These are phyloP conservation scores for Cystobasidiaceae sp. DNA, from an alignment of 1,284 basidiomycete species.

Conservation along the genomic window DNA sequence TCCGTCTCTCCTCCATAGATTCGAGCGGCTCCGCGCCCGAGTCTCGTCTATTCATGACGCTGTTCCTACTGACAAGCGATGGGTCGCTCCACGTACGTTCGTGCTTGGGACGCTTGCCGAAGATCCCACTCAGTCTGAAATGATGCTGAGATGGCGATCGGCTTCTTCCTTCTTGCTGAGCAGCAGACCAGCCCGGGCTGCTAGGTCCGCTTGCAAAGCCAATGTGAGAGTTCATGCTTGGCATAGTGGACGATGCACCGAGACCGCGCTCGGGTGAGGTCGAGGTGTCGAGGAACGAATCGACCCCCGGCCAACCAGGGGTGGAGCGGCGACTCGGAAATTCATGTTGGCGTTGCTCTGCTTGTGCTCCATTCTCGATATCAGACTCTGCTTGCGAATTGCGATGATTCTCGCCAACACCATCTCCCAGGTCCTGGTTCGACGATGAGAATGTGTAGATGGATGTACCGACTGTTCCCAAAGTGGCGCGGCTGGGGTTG, in stretches of 20 bases:
- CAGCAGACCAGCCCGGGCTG: neutral
- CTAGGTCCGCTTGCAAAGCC: neutral
- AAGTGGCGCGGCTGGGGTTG: conserved; percentile 9
- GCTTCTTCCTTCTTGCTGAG: neutral
- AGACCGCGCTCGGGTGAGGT: conserved; percentile 8
- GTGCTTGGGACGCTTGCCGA: conserved; percentile 10
- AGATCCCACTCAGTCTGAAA: conserved; percentile 20
- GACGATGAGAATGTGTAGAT: conserved; percentile 23
- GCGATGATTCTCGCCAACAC: neutral
- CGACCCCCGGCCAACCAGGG: neutral
- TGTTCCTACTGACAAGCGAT: neutral
- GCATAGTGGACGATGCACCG: neutral
- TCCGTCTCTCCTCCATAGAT: conserved; percentile 7
- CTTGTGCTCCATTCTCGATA: neutral
- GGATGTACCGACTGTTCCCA: conserved; percentile 3
- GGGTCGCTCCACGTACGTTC: conserved; percentile 22
- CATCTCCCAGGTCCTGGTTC: too few species aligned
- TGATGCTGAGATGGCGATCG: neutral
- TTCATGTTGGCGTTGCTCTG: too few species aligned
- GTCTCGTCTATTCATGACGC: neutral
- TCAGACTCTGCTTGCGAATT: neutral
- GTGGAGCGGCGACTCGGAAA: neutral
- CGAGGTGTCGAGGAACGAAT: conserved; percentile 20
- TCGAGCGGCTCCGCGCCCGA: conserved; percentile 13
- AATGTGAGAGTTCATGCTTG: neutral